Evolutionary conservation across 352 stramenopile genomes (phyloP), one percentile per base, ranked within the genome.

Genomic region (Phytophthora melonis): DNA sequence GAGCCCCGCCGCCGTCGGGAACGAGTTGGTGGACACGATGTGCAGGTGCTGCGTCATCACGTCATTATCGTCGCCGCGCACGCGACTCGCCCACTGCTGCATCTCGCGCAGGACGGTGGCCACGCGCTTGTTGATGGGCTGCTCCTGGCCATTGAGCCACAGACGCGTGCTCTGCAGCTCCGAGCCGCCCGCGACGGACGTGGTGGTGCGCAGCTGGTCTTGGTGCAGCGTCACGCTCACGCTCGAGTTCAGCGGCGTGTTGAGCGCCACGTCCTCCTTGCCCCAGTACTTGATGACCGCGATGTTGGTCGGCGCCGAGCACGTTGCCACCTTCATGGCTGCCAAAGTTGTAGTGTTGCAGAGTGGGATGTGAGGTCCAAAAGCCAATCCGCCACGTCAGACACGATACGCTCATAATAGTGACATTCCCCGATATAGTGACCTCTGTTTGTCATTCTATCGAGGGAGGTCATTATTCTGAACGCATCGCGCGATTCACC

Each of bases 241-340:
- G n/a, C 92, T 99, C 39, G 90, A 95, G 80, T 99, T 99, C 56
- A 99, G 94, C 11, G 98, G 98, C 36, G 98, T 99, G 81, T 99
- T 99, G 55, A 98, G 91, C 32, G 79, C 72, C 39, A 86, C 82
- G 73, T 94, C 77, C 32, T 87, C 81, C 80, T 99, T 99, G 43
- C 98, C 98, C 98, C 98, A 99, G 84, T 99, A 99, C 83, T 99
- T 99, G 79, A 99, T 97, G 32, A 97, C 92, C 25, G 98, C 98
- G 70, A 99, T 99, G 81, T 99, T 99, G 19, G 97, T 99, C 8
- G 97, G 96, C 62, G 96, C 96, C 1, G 87, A 89, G 65, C 97
- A 97, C 47, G 97, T 99, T 39, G 76, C 86, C n/a, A 92, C 72
- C 58, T 79, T 74, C 73, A 94, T 85, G 32, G 47, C 47, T 23